A percentile compares a stretch with the other conserved stretches of the same genome.
These are phyloP conservation scores for Coemansia umbellata DNA, from an alignment of 192 early-diverging fungal species.

Conservation along the genomic window DNA sequence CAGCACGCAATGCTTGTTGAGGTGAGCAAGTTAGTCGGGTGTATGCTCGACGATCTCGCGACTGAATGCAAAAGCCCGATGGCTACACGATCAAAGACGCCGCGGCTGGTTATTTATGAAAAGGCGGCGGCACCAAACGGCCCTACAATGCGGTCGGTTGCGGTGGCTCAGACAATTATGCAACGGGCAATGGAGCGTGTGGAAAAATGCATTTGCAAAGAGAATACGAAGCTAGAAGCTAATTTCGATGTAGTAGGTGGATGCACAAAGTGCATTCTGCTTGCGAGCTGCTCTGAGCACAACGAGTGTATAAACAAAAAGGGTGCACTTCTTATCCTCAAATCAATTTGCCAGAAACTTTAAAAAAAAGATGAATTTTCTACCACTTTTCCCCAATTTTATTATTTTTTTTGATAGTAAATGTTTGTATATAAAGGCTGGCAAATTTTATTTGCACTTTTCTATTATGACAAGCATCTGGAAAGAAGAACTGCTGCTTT, in stretches of 20 bases:
- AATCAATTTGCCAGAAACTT: not conserved
- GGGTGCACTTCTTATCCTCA: conserved; percentile 9
- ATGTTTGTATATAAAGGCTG: no score
- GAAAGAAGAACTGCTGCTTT: no score
- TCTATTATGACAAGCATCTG: no score
- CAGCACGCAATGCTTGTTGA: conserved; percentile 19
- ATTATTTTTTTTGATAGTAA: not conserved
- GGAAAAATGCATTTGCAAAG: not conserved
- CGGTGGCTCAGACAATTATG: not conserved
- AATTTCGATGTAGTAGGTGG: no score
- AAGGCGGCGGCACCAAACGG: not conserved
- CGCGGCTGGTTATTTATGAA: conserved; percentile 26
- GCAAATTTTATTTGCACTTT: no score
- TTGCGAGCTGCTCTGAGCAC: conserved; percentile 10
- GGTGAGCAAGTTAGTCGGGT: not conserved
- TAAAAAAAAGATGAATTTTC: not conserved
- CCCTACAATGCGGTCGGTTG: not conserved
- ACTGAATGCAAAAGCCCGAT: conserved; percentile 30
- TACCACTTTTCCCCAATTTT: not conserved
- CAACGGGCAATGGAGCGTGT: not conserved
- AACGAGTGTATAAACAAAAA: conserved; percentile 12
- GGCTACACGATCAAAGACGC: not conserved
- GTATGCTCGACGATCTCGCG: not conserved
- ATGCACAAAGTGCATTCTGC: conserved; percentile 12
- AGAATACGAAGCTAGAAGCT: not conserved